Percentiles rank a stretch among this genome's conserved stretches.
Evolutionary conservation across 202 grass and related monocot genomes (phyloP).

Genomic region (Panicum virgatum): DNA sequence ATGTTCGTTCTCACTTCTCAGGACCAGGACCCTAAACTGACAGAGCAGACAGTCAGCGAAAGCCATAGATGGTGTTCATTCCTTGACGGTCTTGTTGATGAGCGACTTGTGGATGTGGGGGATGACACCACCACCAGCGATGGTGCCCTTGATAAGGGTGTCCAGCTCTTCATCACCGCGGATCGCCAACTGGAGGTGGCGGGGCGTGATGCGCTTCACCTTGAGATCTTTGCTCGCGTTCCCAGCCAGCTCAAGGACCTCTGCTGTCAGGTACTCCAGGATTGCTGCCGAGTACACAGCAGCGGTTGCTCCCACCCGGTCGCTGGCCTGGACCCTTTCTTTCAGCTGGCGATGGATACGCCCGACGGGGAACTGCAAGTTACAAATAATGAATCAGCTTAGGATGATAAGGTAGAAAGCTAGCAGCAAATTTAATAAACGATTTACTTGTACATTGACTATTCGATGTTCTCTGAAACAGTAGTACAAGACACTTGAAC

Average conservation of each 20-base stretch:
- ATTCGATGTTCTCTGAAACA: neutral
- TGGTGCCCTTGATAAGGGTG: conserved; percentile 76
- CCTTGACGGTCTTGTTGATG: conserved; percentile 63
- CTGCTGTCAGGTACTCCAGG: conserved; percentile 66
- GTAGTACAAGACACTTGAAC: neutral
- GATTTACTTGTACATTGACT: neutral
- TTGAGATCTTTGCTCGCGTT: conserved; percentile 82
- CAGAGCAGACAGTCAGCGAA: neutral
- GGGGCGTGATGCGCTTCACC: conserved; percentile 67
- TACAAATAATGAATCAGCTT: conserved; percentile 3
- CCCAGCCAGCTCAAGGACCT: conserved; percentile 74
- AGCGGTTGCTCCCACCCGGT: conserved; percentile 63
- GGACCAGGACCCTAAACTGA: conserved; percentile 12
- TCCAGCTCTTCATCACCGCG: conserved; percentile 66
- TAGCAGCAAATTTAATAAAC: neutral
- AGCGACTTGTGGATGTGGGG: conserved; percentile 72
- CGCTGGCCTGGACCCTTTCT: conserved; percentile 42
- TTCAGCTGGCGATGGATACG: conserved; percentile 71
- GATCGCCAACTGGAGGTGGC: conserved; percentile 73
- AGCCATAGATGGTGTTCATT: conserved; percentile 25
- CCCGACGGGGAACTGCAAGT: conserved; percentile 68
- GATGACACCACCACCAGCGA: conserved; percentile 62
- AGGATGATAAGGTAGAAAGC: neutral
- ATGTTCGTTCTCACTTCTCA: neutral
- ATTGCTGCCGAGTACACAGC: conserved; percentile 73